Evolutionary conservation across 371 early-diverging fungal species (phyloP).

Genomic region (Chytridiales sp.): DNA sequence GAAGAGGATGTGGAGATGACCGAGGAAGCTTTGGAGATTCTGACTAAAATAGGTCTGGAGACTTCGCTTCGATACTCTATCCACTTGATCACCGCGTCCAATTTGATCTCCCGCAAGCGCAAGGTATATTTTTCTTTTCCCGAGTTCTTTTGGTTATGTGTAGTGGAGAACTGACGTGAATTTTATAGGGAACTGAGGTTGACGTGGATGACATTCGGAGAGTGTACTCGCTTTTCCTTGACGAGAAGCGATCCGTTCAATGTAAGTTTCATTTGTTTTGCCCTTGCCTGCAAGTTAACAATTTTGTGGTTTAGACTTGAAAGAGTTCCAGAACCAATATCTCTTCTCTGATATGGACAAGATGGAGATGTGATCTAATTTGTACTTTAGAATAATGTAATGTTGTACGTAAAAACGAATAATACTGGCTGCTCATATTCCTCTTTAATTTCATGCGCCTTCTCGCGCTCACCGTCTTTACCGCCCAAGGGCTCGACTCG

Average conservation of each 20-base stretch:
- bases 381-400: no score
- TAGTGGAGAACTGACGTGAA: not conserved
- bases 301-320: conserved; percentile 38
- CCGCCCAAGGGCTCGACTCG: no score
- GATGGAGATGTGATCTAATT: no score
- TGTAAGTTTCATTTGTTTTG: conserved; percentile 43
- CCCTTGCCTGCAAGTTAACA: conserved; percentile 45
- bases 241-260: conserved; percentile 95
- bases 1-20: conserved; percentile 98
- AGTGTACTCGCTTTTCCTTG: conserved; percentile 91
- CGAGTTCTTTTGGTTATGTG: not conserved
- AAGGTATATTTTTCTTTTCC: conserved; percentile 53
- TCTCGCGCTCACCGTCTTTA: no score
- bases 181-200: conserved; percentile 69
- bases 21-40: conserved; percentile 82
- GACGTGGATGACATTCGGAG: conserved; percentile 89
- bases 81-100: conserved; percentile 92
- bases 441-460: no score
- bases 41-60: conserved; percentile 89
- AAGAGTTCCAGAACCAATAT: conserved; percentile 90
- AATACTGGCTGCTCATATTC: no score
- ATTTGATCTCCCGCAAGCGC: conserved; percentile 85
- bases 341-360: conserved; percentile 73
- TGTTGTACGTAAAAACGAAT: no score
- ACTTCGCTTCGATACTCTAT: conserved; percentile 96